These are phyloP conservation scores for Alternaria longipes DNA, from an alignment of 2,329 filamentous ascomycete genomes.

Conservation along the genomic window DNA sequence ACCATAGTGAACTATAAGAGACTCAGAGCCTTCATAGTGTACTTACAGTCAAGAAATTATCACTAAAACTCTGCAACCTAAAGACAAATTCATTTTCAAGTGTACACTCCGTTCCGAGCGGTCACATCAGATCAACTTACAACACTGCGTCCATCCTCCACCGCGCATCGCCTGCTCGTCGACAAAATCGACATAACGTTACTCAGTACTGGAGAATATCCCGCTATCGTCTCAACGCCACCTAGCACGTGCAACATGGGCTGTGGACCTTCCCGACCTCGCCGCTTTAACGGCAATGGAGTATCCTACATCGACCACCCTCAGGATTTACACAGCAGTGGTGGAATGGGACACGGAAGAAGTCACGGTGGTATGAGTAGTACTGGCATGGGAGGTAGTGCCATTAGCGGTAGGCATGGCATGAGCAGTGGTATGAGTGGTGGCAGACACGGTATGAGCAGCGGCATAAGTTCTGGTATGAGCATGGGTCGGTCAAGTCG, in stretches of 20 bases:
- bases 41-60: too few relatives aligned
- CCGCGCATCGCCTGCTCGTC: too few relatives aligned
- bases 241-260: not conserved
- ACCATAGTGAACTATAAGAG: not conserved
- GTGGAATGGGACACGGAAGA: not conserved
- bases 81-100: too few relatives aligned
- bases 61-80: too few relatives aligned
- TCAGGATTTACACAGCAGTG: not conserved
- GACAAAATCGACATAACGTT: too few relatives aligned
- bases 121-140: too few relatives aligned
- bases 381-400: not conserved
- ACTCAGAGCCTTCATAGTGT: too few relatives aligned
- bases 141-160: too few relatives aligned
- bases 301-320: not conserved
- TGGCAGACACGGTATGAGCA: not conserved
- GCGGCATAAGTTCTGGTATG: not conserved
- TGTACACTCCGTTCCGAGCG: too few relatives aligned
- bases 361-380: not conserved
- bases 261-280: constrained; percentile 23
- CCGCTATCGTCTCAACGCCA: not conserved
- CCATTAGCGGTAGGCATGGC: not conserved
- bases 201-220: not conserved
- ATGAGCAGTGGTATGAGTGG: not conserved
- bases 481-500: not conserved
- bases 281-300: constrained; percentile 12